Conservation (phyloP, 192 early-diverging fungal genomes). For the Backusella parvicylindrica region DNA sequence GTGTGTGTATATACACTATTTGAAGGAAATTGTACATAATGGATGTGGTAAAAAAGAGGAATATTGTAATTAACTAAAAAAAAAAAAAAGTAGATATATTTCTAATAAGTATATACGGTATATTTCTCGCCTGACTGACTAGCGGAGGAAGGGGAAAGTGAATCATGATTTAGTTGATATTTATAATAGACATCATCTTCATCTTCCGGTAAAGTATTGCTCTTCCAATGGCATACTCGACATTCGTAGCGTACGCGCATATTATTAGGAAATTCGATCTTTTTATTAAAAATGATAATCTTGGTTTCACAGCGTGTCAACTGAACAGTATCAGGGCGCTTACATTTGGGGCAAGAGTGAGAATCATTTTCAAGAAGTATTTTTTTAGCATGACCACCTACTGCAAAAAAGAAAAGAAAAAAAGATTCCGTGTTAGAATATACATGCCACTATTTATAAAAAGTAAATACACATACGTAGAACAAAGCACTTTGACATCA, state of each 20-base stretch:
- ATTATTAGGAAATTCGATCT: slow-evolving; percentile 25
- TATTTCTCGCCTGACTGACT: not conserved
- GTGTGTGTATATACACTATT: not conserved
- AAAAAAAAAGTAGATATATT: not conserved
- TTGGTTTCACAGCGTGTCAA: slow-evolving; percentile 33
- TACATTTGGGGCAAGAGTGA: slow-evolving; percentile 34
- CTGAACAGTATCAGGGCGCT: slow-evolving; percentile 20
- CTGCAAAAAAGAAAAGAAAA: slow-evolving; percentile 10
- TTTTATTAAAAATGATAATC: slow-evolving; percentile 28
- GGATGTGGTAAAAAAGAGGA: not conserved
- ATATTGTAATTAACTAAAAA: not conserved
- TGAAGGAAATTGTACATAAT: not conserved
- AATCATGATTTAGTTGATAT: not conserved
- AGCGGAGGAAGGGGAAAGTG: not conserved
- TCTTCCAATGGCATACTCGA: slow-evolving; percentile 30
- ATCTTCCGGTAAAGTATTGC: slow-evolving; percentile 25
- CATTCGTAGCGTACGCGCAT: slow-evolving; percentile 36
- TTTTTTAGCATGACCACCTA: slow-evolving; percentile 27
- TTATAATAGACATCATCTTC: not conserved
- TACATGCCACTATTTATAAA: not conserved
- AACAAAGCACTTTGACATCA: slow-evolving; percentile 1
- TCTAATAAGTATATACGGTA: not conserved
- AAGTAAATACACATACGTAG: not conserved
- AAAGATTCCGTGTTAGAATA: not conserved
- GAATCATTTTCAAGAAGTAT: slow-evolving; percentile 27